Evolutionary conservation across 352 stramenopile genomes (phyloP), one percentile per base, ranked within the genome.

Genomic region (Aphanomyces astaci): DNA sequence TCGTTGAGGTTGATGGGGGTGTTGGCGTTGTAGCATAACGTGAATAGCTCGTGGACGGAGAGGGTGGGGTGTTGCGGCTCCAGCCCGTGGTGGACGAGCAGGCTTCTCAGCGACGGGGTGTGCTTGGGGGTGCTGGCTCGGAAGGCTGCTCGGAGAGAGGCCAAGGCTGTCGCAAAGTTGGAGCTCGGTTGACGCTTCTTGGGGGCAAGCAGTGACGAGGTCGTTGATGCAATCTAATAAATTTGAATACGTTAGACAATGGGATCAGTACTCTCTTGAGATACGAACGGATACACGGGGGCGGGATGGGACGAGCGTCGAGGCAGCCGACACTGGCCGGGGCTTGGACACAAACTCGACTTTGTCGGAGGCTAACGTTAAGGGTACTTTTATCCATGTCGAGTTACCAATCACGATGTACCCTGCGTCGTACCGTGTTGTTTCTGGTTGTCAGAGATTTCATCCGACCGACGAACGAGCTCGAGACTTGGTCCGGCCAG

Each of bases 11-110:
- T 59, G 13, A 59, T 13, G 30, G 51, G 25, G 51, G 51, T 30
- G 13, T 36, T 59, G 51, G 51, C 51, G 25, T 59, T 59, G 51
- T 59, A 59, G 24, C 51, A 59, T 9, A 59, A 25, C 4, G 51
- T 40, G n/a, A 59, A 59, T 22, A 59, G 51, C 33, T 59, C 51
- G 30, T 59, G 51, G n/a, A 59, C n/a, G 7, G 51, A 36, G 22
- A 59, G 11, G 13, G 51, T 59, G 5, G 51, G 9, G 30, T 59
- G 51, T 30, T 59, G 51, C 7, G 51, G 51, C 24, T 59, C 51
- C 11, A 59, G 22, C 5, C 51, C 51, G 30, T 39, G 51, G 7
- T 30, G 51, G 33, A 36, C 24, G 27, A 59, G 51, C 17, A 59
- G 11, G 15, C 22, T 36, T 59, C 51, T 19, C 7, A 59, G 22